Conservation (phyloP, 352 stramenopile species). For the Ophiocytium majus region DNA sequence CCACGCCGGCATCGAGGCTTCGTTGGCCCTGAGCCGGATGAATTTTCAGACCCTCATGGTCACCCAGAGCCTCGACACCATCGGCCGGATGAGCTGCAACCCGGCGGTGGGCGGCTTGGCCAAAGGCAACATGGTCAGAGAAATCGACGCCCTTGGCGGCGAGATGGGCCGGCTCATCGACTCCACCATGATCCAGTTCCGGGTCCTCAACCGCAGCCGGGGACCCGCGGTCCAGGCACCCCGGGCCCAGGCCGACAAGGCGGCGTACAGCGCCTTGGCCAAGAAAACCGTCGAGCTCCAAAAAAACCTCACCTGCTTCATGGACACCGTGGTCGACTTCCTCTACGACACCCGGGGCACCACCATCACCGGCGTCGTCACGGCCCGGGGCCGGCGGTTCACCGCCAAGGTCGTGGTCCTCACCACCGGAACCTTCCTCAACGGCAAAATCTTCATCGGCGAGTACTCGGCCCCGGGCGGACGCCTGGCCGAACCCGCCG, state of each 20-base stretch:
- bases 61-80: background rate
- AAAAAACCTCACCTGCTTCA: too few relatives aligned
- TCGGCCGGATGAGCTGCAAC: background rate
- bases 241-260: background rate
- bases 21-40: background rate
- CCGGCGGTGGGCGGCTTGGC: background rate
- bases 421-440: background rate
- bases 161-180: background rate
- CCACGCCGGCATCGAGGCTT: slow-evolving; percentile 70
- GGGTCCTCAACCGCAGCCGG: background rate
- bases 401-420: slow-evolving; percentile 35
- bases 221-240: background rate
- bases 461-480: background rate
- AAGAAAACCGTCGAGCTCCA: background rate
- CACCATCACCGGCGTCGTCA: background rate
- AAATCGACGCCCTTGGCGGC: background rate
- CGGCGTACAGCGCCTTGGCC: background rate
- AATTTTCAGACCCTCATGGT: background rate
- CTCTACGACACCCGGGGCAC: background rate
- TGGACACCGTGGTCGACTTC: too few relatives aligned
- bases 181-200: background rate
- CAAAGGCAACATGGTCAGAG: background rate
- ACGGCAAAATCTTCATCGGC: background rate
- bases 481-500: background rate
- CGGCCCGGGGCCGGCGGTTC: slow-evolving; percentile 62